phyloP scores from a whole-genome alignment of 1,284 basidiomycete genomes.

The Nidula niveotomentosa region DNA sequence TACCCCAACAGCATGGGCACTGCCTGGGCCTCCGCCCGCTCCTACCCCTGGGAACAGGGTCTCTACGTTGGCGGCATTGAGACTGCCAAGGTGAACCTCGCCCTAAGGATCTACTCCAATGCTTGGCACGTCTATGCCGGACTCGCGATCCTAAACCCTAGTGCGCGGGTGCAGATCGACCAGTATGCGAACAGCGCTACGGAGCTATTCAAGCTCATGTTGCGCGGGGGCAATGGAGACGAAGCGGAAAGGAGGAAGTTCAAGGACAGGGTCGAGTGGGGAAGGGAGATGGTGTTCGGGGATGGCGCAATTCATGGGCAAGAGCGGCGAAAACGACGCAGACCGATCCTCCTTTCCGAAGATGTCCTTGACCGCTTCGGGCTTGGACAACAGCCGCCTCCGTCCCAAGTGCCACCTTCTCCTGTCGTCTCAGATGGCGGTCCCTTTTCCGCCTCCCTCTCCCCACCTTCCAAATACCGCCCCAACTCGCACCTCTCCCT shows the following conservation, averaged over 20 bases:
- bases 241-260: conserved; percentile 58
- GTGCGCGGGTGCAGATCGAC: conserved; percentile 87
- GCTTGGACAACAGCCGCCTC: conserved; percentile 46
- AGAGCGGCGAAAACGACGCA: conserved; percentile 22
- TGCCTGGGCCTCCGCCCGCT: conserved; percentile 80
- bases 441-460: conserved; percentile 7
- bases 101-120: conserved; percentile 94
- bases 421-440: not conserved
- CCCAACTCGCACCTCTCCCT: conserved; percentile 94
- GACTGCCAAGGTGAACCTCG: conserved; percentile 98
- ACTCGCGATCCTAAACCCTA: conserved; percentile 94
- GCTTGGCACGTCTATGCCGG: conserved; percentile 99
- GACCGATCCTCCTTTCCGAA: conserved; percentile 85
- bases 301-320: conserved; percentile 25
- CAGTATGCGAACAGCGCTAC: conserved; percentile 86
- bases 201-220: conserved; percentile 96
- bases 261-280: conserved; percentile 73
- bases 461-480: conserved; percentile 28
- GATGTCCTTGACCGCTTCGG: conserved; percentile 90
- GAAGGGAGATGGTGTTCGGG: conserved; percentile 81
- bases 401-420: too few species aligned
- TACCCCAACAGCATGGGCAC: conserved; percentile 83
- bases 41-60: conserved; percentile 95
- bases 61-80: conserved; percentile 98
- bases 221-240: conserved; percentile 59